Conservation (phyloP, 495 filamentous ascomycete species). For the Immersiella caudata region DNA sequence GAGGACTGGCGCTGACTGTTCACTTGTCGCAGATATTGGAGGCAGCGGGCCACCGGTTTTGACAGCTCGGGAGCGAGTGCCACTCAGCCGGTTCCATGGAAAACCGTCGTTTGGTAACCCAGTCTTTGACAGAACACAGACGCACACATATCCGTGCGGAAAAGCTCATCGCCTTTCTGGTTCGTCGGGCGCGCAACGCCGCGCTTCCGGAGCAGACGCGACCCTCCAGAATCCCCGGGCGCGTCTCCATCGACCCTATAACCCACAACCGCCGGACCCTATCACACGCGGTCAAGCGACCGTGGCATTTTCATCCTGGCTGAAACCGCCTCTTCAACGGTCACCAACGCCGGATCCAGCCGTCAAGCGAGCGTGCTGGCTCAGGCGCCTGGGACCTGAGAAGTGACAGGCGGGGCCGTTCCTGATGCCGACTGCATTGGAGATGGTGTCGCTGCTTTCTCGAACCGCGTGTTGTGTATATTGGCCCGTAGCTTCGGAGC, state of each 20-base stretch:
- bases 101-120: not conserved
- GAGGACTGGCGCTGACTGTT: not conserved
- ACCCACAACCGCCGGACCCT: not conserved
- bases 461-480: slow-evolving; percentile 23
- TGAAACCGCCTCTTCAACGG: not conserved
- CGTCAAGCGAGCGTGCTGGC: slow-evolving; percentile 19
- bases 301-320: not conserved
- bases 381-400: slow-evolving; percentile 18
- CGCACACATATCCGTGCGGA: slow-evolving; percentile 10
- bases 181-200: not conserved
- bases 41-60: not conserved
- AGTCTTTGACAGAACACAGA: slow-evolving; percentile 4
- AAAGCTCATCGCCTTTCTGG: slow-evolving; percentile 1
- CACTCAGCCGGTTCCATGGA: slow-evolving; percentile 12
- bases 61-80: not conserved
- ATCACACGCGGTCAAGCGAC: slow-evolving; percentile 17
- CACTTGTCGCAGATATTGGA: not conserved
- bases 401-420: slow-evolving; percentile 13
- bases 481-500: slow-evolving; percentile 12
- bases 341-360: slow-evolving; percentile 10
- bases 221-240: not conserved
- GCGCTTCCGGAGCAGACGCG: not conserved
- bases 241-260: not conserved
- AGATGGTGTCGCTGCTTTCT: slow-evolving; percentile 31
- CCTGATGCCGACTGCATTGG: slow-evolving; percentile 15